Conservation (phyloP, 164 flowering plant species). For the Stephania cephalantha region DNA sequence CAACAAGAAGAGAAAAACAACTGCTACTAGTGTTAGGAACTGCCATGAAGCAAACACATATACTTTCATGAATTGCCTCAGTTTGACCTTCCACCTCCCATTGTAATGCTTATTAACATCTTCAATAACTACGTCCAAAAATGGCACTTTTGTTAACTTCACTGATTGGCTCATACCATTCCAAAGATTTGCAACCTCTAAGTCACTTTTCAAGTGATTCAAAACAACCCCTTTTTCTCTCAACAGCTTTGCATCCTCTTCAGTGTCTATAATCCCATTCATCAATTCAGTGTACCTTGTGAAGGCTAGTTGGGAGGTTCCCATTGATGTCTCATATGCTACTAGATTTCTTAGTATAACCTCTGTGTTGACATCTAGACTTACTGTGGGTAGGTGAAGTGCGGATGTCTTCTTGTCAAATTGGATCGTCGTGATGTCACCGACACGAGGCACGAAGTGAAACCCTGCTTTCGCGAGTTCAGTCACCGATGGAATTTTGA, state of each 20-base stretch:
- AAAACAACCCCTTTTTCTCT: conserved; percentile 49
- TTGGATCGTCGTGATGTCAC: conserved; percentile 21
- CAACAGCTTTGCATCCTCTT: conserved; percentile 48
- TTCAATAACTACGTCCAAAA: conserved; percentile 49
- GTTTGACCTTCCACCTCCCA: conserved; percentile 41
- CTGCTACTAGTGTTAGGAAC: conserved; percentile 40
- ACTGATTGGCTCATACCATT: conserved; percentile 68
- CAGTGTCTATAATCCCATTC: conserved; percentile 66
- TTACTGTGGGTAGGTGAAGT: conserved; percentile 28
- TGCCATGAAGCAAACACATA: conserved; percentile 57
- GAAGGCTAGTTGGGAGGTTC: conserved; percentile 47
- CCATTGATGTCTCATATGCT: conserved; percentile 53
- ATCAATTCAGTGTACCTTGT: conserved; percentile 64
- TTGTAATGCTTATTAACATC: conserved; percentile 56
- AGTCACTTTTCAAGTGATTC: conserved; percentile 60
- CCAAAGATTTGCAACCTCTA: conserved; percentile 56
- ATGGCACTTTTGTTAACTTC: conserved; percentile 50
- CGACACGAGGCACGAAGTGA: conserved; percentile 18
- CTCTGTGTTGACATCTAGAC: conserved; percentile 43
- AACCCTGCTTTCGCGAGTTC: conserved; percentile 29
- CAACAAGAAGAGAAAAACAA: conserved; percentile 37
- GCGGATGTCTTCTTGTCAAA: conserved; percentile 28
- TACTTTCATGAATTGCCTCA: conserved; percentile 25
- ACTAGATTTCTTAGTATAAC: conserved; percentile 59
- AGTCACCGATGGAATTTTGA: conserved; percentile 35